Conservation (phyloP, 345 rosid species). For the Capsella bursapastoris region DNA sequence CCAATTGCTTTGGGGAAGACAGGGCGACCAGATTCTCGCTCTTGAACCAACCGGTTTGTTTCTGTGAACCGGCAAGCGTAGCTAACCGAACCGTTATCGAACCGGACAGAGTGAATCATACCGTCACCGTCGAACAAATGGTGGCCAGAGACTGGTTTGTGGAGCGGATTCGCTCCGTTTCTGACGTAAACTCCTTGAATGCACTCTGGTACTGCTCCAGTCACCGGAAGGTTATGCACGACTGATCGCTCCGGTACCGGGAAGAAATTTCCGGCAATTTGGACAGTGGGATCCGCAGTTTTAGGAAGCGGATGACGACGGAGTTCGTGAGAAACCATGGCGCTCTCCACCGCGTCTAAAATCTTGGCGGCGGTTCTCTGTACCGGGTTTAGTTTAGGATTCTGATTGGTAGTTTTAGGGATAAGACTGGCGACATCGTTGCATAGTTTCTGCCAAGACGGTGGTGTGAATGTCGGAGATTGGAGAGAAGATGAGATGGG, state of each 20-base stretch:
- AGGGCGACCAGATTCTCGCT: slow-evolving; percentile 61
- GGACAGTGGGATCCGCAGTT: slow-evolving; percentile 72
- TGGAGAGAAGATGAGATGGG: slow-evolving; percentile 49
- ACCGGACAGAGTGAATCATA: slow-evolving; percentile 73
- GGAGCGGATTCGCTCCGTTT: slow-evolving; percentile 90
- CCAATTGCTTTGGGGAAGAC: slow-evolving; percentile 86
- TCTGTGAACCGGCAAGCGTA: slow-evolving; percentile 78
- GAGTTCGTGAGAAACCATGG: slow-evolving; percentile 59
- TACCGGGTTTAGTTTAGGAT: slow-evolving; percentile 50
- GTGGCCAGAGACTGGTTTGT: slow-evolving; percentile 77
- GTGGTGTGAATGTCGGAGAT: slow-evolving; percentile 36
- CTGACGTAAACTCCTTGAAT: slow-evolving; percentile 72
- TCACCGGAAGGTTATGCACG: slow-evolving; percentile 55
- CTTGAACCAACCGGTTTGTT: slow-evolving; percentile 72
- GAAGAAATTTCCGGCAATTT: slow-evolving; percentile 80
- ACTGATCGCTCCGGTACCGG: slow-evolving; percentile 76
- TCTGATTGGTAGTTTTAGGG: slow-evolving; percentile 33
- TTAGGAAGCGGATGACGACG: slow-evolving; percentile 60
- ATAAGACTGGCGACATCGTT: slow-evolving; percentile 25
- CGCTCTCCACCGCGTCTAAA: slow-evolving; percentile 61
- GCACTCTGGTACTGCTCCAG: slow-evolving; percentile 64
- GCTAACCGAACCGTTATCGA: slow-evolving; percentile 60
- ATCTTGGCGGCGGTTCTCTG: slow-evolving; percentile 65
- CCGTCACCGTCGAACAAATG: slow-evolving; percentile 93
- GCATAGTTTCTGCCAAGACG: slow-evolving; percentile 38